Conservation (phyloP, 2,329 filamentous ascomycete genomes). For the Volutella citrinella region DNA sequence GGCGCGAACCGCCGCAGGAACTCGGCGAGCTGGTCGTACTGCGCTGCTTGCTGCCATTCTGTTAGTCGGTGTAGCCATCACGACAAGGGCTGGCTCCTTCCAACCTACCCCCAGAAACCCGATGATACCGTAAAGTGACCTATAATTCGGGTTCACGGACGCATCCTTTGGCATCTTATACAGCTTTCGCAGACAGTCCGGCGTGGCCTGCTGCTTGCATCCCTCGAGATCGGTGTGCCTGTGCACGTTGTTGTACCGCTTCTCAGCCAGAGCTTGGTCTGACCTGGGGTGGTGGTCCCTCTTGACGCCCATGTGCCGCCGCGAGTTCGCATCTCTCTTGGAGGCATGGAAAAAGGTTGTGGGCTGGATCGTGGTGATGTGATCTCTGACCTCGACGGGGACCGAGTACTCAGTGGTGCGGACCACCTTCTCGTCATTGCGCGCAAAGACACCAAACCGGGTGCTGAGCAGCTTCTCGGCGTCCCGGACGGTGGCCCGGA, state of each 20-base stretch:
- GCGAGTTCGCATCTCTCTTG: not conserved
- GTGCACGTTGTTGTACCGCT: no score
- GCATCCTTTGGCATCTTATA: constrained; percentile 39
- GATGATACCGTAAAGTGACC: constrained; percentile 61
- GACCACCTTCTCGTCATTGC: constrained; percentile 39
- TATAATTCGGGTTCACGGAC: constrained; percentile 56
- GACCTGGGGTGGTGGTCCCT: no score
- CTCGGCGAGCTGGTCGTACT: constrained; percentile 50
- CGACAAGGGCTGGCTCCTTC: not conserved
- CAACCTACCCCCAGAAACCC: constrained; percentile 39
- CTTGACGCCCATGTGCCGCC: no score
- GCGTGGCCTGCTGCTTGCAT: constrained; percentile 40
- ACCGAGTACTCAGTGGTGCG: constrained; percentile 38
- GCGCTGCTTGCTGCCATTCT: constrained; percentile 42
- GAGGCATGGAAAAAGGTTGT: constrained; percentile 35
- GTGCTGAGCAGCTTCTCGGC: constrained; percentile 46
- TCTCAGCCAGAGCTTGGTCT: no score
- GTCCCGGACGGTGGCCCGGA: constrained; percentile 36
- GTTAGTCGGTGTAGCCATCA: constrained; percentile 5
- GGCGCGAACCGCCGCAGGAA: constrained; percentile 56
- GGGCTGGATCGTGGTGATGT: constrained; percentile 46
- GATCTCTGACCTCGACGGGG: constrained; percentile 27
- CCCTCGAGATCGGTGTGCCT: constrained; percentile 12
- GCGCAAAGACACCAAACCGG: constrained; percentile 37
- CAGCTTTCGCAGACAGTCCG: constrained; percentile 41